These are phyloP conservation scores for Condylostoma magnum DNA, from an alignment of 169 alveolate genomes.

Conservation along the genomic window DNA sequence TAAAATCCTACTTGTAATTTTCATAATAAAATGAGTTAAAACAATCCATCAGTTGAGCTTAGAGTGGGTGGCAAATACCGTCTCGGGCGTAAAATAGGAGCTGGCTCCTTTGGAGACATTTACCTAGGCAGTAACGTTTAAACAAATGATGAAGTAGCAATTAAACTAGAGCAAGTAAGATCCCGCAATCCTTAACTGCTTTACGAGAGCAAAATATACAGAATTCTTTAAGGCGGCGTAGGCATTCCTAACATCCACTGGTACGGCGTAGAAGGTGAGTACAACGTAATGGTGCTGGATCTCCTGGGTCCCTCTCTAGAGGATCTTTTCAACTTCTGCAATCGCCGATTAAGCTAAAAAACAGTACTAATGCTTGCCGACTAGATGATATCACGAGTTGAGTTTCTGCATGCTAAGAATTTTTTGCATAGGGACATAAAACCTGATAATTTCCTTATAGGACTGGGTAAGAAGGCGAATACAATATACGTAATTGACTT, in stretches of 20 bases:
- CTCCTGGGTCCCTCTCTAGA: constrained; percentile 78
- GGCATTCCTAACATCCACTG: constrained; percentile 83
- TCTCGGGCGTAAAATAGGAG: constrained; percentile 44
- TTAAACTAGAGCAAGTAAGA: constrained; percentile 55
- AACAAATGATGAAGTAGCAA: constrained; percentile 64
- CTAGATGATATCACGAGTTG: constrained; percentile 58
- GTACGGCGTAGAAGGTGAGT: constrained; percentile 75
- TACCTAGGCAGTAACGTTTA: constrained; percentile 56
- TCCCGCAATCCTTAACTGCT: constrained; percentile 56
- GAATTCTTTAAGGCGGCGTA: constrained; percentile 56
- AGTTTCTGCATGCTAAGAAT: constrained; percentile 56
- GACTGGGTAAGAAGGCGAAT: constrained; percentile 57
- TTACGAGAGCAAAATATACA: constrained; percentile 56
- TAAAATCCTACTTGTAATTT: too few species aligned
- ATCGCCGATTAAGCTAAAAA: constrained; percentile 52
- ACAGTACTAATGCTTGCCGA: constrained; percentile 38
- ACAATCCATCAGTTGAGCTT: not conserved
- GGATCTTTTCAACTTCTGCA: constrained; percentile 53
- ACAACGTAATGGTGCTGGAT: constrained; percentile 73
- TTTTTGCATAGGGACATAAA: constrained; percentile 71
- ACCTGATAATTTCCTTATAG: constrained; percentile 84
- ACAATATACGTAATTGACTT: constrained; percentile 73
- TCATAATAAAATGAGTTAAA: constrained; percentile 51
- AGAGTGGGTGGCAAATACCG: constrained; percentile 17
- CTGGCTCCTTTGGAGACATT: constrained; percentile 84